phyloP scores from a whole-genome alignment of 768 basidiomycete species.

The Coprinopsis strossmayeri region DNA sequence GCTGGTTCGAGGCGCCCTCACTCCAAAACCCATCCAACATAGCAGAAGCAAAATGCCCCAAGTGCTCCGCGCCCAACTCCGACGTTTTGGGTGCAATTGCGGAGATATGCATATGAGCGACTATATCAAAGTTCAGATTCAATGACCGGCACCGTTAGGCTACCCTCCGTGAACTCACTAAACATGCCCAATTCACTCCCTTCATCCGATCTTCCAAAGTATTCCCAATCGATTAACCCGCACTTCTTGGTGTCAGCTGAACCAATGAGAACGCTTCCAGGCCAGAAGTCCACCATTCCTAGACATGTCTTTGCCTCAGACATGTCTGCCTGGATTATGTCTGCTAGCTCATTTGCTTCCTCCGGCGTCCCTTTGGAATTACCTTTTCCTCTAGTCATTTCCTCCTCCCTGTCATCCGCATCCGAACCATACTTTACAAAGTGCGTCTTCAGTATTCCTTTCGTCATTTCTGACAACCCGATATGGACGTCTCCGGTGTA shows the following conservation, averaged over 20 bases:
- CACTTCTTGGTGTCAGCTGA: slow-evolving; percentile 6
- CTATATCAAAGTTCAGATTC: slow-evolving; percentile 11
- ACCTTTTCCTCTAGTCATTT: too few relatives aligned
- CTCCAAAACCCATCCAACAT: slow-evolving; percentile 15
- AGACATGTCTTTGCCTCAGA: slow-evolving; percentile 12
- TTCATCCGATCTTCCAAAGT: slow-evolving; percentile 24
- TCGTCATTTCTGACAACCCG: background rate
- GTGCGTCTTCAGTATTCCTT: background rate
- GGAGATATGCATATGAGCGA: slow-evolving; percentile 24
- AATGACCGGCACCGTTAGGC: background rate
- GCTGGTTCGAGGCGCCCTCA: background rate
- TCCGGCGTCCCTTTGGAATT: too few relatives aligned
- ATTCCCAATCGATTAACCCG: slow-evolving; percentile 28
- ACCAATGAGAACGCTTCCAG: slow-evolving; percentile 23
- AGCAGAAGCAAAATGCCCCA: slow-evolving; percentile 15
- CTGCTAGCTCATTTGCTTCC: background rate
- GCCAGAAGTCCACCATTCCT: slow-evolving; percentile 28
- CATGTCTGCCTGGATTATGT: background rate
- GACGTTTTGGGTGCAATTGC: slow-evolving; percentile 14
- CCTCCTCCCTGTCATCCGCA: too few relatives aligned
- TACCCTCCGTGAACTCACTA: slow-evolving; percentile 14
- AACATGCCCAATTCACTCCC: slow-evolving; percentile 27
- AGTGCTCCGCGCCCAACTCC: slow-evolving; percentile 3
- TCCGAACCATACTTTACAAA: too few relatives aligned
- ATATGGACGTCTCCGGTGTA: background rate